phyloP scores from a whole-genome alignment of 1,284 basidiomycete species.

The Ceratobasidium sp. region DNA sequence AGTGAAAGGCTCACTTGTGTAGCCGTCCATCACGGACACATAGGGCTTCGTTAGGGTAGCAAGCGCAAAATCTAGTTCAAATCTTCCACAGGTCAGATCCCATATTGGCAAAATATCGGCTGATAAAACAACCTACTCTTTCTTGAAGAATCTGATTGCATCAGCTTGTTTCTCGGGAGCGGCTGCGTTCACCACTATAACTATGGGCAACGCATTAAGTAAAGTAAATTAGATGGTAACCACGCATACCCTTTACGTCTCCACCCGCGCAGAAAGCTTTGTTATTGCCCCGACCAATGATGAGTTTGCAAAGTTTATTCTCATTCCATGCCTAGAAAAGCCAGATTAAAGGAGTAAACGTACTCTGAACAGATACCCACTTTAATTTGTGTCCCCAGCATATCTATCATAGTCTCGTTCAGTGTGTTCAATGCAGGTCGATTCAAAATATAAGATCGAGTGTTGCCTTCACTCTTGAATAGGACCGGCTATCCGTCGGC shows the following conservation, averaged over 20 bases:
- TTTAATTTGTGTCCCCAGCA: slow-evolving; percentile 74
- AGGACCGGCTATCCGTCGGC: slow-evolving; percentile 56
- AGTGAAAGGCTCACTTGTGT: slow-evolving; percentile 71
- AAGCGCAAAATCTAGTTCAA: slow-evolving; percentile 85
- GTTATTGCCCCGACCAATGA: slow-evolving; percentile 79
- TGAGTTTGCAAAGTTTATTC: slow-evolving; percentile 73
- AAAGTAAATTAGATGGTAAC: slow-evolving; percentile 1
- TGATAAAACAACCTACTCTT: slow-evolving; percentile 65
- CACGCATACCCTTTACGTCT: slow-evolving; percentile 78
- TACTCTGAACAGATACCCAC: slow-evolving; percentile 53
- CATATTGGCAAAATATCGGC: slow-evolving; percentile 16
- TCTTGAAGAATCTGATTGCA: slow-evolving; percentile 85
- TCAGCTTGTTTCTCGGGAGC: slow-evolving; percentile 60
- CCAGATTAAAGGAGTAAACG: slow-evolving; percentile 38
- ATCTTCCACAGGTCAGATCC: slow-evolving; percentile 57
- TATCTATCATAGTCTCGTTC: slow-evolving; percentile 78
- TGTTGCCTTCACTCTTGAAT: slow-evolving; percentile 68
- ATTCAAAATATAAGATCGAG: slow-evolving; percentile 79
- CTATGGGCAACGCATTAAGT: slow-evolving; percentile 51
- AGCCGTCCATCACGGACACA: slow-evolving; percentile 86
- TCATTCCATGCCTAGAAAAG: slow-evolving; percentile 73
- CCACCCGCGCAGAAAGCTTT: slow-evolving; percentile 94
- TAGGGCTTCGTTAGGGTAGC: slow-evolving; percentile 84
- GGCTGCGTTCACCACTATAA: slow-evolving; percentile 60
- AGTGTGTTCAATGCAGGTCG: slow-evolving; percentile 87